Evolutionary conservation across 2,329 filamentous ascomycete genomes (phyloP).

Genomic region (Exophiala spinifera): DNA sequence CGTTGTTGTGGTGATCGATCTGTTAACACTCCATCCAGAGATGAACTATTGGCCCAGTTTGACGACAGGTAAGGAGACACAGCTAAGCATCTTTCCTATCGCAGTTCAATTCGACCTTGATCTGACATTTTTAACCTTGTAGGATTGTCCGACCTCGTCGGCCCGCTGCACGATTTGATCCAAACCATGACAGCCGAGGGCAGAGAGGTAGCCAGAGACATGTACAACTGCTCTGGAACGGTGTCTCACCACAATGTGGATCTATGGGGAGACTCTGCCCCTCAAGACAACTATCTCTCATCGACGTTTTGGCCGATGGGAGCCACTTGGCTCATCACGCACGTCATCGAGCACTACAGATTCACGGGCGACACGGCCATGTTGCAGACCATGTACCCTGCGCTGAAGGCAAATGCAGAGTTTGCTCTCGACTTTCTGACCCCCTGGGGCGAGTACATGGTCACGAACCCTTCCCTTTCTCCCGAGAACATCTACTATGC

Average conservation of each 20-base stretch:
- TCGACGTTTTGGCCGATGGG: slow-evolving; percentile 35
- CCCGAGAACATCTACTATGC: slow-evolving; percentile 33
- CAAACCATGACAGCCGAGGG: slow-evolving; percentile 6
- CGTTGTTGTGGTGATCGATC: too few relatives aligned
- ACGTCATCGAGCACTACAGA: slow-evolving; percentile 57
- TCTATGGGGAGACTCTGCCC: slow-evolving; percentile 56
- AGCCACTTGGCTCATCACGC: slow-evolving; percentile 59
- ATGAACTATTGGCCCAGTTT: slow-evolving; percentile 57
- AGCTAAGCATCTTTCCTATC: slow-evolving; percentile 36
- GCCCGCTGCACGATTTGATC: slow-evolving; percentile 2
- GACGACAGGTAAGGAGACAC: too few relatives aligned
- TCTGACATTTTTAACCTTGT: slow-evolving; percentile 1
- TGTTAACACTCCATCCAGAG: slow-evolving; percentile 33
- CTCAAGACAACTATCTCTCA: slow-evolving; percentile 44
- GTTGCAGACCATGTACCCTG: slow-evolving; percentile 27
- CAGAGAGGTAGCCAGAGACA: slow-evolving; percentile 45
- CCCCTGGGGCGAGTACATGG: slow-evolving; percentile 27
- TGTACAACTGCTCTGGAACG: slow-evolving; percentile 57
- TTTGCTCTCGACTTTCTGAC: slow-evolving; percentile 34
- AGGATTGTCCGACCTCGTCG: too few relatives aligned
- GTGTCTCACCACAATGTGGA: slow-evolving; percentile 58
- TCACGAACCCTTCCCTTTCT: slow-evolving; percentile 33
- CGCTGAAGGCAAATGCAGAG: slow-evolving; percentile 32
- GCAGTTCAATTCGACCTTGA: slow-evolving; percentile 44
- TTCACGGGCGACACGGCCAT: slow-evolving; percentile 41